Evolutionary conservation across 2,329 filamentous ascomycete species (phyloP).

Genomic region (Diplodia mutila): DNA sequence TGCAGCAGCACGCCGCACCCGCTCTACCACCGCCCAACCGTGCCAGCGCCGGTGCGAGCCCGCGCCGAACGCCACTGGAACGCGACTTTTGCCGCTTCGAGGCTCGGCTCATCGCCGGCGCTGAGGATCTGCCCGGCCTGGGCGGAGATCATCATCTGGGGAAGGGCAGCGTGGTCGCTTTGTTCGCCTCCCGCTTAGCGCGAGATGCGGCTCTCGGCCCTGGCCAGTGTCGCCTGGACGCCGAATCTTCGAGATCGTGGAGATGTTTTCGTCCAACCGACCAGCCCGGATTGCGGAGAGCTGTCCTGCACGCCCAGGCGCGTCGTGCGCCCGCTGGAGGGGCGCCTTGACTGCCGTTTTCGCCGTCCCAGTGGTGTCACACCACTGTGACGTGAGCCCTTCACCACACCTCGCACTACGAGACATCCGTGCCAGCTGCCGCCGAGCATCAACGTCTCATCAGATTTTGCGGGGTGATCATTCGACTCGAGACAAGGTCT

Average conservation of each 20-base stretch:
- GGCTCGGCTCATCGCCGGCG: constrained; percentile 15
- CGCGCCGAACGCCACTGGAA: constrained; percentile 5
- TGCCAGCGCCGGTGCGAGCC: background rate
- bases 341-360: constrained; percentile 11
- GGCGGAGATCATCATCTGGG: constrained; percentile 23
- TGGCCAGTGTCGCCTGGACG: constrained; percentile 14
- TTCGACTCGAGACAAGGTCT: constrained; percentile 15
- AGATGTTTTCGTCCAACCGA: background rate
- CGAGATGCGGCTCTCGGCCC: constrained; percentile 21
- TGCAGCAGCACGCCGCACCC: constrained; percentile 6
- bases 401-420: background rate
- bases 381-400: constrained; percentile 26
- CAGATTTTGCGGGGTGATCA: constrained; percentile 20
- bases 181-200: constrained; percentile 19
- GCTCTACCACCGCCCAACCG: background rate
- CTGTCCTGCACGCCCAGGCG: constrained; percentile 4
- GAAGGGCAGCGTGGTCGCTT: constrained; percentile 16
- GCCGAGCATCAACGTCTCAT: constrained; percentile 10
- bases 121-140: constrained; percentile 11
- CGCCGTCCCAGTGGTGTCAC: constrained; percentile 6
- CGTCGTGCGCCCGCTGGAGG: background rate
- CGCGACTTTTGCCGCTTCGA: constrained; percentile 4
- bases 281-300: background rate
- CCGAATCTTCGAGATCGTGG: constrained; percentile 21
- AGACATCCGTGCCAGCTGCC: constrained; percentile 15